Evolutionary conservation across 306 rosid genomes (phyloP), one percentile per base, ranked within the genome.

Genomic region (Vigna hirtella): DNA sequence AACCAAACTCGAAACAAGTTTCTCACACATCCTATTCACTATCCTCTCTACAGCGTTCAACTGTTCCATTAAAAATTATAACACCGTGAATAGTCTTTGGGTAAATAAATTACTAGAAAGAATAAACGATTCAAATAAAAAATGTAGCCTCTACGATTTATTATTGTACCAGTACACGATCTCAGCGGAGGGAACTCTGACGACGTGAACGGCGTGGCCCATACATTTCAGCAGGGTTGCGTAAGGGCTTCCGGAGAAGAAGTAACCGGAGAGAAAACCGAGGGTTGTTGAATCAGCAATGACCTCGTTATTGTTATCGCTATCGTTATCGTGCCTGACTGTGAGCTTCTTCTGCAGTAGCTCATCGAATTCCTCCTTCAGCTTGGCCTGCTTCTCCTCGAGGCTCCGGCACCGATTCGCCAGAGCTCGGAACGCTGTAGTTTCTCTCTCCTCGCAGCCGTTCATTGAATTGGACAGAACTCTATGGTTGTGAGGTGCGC

Each of bases 201-300:
- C 85, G 1, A 88, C 88, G 77, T 79, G 82, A 85, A 92, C 87
- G 38, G 93, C 90, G 70, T 81, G 93, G 2, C 93, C 95, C 80
- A 88, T 84, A n/a, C 81, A 73, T 36, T 87, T 87, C 86, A 92
- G 62, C n/a, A 85, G 76, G 52, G 72, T 83, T 15, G 79, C 87
- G 64, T 84, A 87, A 2, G 93, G 88, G 75, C 81, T 72, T 12
- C 58, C 73, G 6, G 87, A 76, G 62, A 64, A 61, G 87, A 77
- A 86, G 81, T 38, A 81, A 0, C 90, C 88, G 15, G 85, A 74
- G 26, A 82, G 20, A 2, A 26, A 51, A 56, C 82, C 74, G 48
- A 32, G 12, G 2, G 59, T 53, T 49, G 87, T 49, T 49, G 87
- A 74, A 73, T 83, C 78, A 20, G 51, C 49, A 26, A 28, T 20